phyloP scores from a whole-genome alignment of 2,329 filamentous ascomycete species.

The Metarhizium robertsii region DNA sequence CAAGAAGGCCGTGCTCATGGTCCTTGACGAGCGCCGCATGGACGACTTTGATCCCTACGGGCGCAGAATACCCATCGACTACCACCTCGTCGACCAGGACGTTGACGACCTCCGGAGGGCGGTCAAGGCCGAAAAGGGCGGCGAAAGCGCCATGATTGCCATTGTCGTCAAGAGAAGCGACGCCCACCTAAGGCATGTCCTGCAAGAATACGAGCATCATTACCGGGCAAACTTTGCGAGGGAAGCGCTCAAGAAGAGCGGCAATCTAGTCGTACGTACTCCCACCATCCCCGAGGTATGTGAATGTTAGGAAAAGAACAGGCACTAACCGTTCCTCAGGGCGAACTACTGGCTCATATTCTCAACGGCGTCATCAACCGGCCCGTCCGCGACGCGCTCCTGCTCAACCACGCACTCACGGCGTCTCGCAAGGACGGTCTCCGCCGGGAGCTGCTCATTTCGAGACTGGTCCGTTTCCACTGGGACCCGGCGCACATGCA shows the following conservation, averaged over 20 bases:
- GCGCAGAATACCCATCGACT: conserved; percentile 45
- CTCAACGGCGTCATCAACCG: conserved; percentile 96
- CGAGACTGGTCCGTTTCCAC: conserved; percentile 77
- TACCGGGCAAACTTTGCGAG: conserved; percentile 77
- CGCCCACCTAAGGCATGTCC: conserved; percentile 68
- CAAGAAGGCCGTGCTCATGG: conserved; percentile 75
- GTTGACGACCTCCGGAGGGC: conserved; percentile 59
- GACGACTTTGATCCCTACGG: conserved; percentile 66
- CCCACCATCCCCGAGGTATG: no score
- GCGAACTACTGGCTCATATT: conserved; percentile 88
- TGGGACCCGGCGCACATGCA: conserved; percentile 83
- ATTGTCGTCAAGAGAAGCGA: conserved; percentile 78
- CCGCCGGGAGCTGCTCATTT: conserved; percentile 79
- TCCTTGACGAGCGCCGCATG: conserved; percentile 74
- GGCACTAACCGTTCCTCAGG: conserved; percentile 40
- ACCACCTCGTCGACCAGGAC: conserved; percentile 57
- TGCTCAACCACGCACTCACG: conserved; percentile 82
- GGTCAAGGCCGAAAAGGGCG: conserved; percentile 66
- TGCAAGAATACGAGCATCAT: conserved; percentile 64
- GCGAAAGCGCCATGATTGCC: conserved; percentile 78
- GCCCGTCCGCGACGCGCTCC: conserved; percentile 82
- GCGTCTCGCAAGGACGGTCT: conserved; percentile 61
- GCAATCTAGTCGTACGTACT: conserved; percentile 77
- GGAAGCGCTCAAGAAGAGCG: conserved; percentile 79
- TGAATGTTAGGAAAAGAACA: no score